These are phyloP conservation scores for Biscutella laevigata DNA, from an alignment of 441 rosid species.

Conservation along the genomic window DNA sequence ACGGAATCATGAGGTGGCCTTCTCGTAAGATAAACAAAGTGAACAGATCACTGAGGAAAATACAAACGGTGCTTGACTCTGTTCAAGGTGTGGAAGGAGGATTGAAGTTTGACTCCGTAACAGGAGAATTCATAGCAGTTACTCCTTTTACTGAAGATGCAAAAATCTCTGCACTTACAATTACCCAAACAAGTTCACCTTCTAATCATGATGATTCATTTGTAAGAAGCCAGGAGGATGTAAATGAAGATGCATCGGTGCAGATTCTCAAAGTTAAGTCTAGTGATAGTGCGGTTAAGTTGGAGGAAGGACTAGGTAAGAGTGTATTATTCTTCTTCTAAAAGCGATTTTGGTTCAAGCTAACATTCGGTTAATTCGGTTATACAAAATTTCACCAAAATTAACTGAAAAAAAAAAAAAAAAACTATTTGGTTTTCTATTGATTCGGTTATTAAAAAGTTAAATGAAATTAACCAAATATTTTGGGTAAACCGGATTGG, in stretches of 20 bases:
- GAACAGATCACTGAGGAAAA: slow-evolving; percentile 68
- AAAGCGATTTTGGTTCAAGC: too few species aligned
- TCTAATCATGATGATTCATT: slow-evolving; percentile 25
- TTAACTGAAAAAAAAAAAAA: too few species aligned
- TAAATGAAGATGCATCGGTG: slow-evolving; percentile 33
- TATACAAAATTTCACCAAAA: too few species aligned
- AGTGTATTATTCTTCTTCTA: too few species aligned
- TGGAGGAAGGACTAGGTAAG: slow-evolving; percentile 20
- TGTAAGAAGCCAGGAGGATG: slow-evolving; percentile 19
- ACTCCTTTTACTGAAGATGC: slow-evolving; percentile 41
- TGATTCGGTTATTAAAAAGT: too few species aligned
- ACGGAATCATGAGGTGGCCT: slow-evolving; percentile 94
- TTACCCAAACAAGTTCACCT: slow-evolving; percentile 23
- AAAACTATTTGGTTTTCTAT: too few species aligned
- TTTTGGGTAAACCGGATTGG: too few species aligned
- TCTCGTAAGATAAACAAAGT: slow-evolving; percentile 93
- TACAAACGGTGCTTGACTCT: slow-evolving; percentile 75
- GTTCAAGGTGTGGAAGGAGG: slow-evolving; percentile 92
- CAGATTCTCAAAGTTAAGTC: slow-evolving; percentile 23
- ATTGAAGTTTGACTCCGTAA: slow-evolving; percentile 60
- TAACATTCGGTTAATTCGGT: too few species aligned
- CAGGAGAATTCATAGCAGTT: slow-evolving; percentile 62
- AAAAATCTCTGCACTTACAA: too few species aligned
- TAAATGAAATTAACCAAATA: too few species aligned
- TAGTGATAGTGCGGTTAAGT: slow-evolving; percentile 6